Percentiles rank a stretch among this genome's conserved stretches.
These are phyloP conservation scores for Aureoboletus auriporus DNA, from an alignment of 768 basidiomycete species.

Conservation along the genomic window DNA sequence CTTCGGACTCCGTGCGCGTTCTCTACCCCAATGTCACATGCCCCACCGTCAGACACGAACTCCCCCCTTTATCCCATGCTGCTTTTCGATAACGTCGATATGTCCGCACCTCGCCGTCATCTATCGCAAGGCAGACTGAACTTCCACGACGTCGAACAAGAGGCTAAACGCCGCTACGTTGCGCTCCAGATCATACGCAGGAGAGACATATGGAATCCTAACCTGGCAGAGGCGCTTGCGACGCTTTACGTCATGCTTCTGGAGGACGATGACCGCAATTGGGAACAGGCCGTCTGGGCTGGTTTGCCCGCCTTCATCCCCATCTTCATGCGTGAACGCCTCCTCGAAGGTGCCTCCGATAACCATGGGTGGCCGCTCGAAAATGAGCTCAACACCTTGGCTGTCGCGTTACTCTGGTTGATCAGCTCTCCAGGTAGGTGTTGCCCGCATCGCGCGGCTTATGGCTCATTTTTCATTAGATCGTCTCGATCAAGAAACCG, in stretches of 20 bases:
- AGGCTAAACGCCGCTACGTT: slow-evolving; percentile 42
- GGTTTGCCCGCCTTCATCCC: slow-evolving; percentile 39
- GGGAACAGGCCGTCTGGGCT: slow-evolving; percentile 43
- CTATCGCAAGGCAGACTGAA: slow-evolving; percentile 26
- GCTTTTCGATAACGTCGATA: slow-evolving; percentile 49
- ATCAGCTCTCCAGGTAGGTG: slow-evolving; percentile 31
- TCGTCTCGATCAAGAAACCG: slow-evolving; percentile 32
- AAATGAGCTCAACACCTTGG: slow-evolving; percentile 43
- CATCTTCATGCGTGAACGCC: slow-evolving; percentile 35
- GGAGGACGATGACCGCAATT: slow-evolving; percentile 50
- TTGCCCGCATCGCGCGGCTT: neutral
- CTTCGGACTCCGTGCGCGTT: slow-evolving; percentile 24
- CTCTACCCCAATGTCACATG: slow-evolving; percentile 29
- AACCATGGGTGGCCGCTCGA: slow-evolving; percentile 49
- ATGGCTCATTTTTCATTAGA: slow-evolving; percentile 1
- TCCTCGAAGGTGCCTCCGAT: slow-evolving; percentile 34
- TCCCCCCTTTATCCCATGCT: slow-evolving; percentile 35
- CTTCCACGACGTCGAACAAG: slow-evolving; percentile 35
- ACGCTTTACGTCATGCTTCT: slow-evolving; percentile 55
- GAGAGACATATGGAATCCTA: slow-evolving; percentile 33
- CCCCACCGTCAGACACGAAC: slow-evolving; percentile 21
- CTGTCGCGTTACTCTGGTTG: slow-evolving; percentile 46
- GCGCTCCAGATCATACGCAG: slow-evolving; percentile 44
- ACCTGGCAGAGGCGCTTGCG: slow-evolving; percentile 44
- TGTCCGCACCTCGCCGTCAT: slow-evolving; percentile 37